A percentile compares a stretch with the other conserved stretches of the same genome.
These are phyloP conservation scores for Raphanus hybrid DNA, from an alignment of 441 rosid genomes.

Conservation along the genomic window DNA sequence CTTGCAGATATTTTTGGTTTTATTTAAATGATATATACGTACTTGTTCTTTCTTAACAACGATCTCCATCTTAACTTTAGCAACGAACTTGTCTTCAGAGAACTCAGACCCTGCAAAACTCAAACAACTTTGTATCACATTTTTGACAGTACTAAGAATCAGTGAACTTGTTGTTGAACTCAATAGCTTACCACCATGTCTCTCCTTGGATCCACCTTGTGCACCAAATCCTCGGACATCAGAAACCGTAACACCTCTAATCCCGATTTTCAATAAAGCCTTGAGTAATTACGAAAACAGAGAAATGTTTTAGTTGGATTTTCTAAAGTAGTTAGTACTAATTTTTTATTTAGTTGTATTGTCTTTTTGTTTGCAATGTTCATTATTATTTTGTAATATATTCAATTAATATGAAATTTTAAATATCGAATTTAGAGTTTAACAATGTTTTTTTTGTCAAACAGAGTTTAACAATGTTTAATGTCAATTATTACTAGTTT, in stretches of 20 bases:
- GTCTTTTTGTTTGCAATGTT: too few species aligned
- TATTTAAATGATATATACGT: not conserved
- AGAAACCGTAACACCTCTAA: slow-evolving; percentile 90
- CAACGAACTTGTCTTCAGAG: slow-evolving; percentile 87
- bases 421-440: too few species aligned
- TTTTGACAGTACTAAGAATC: slow-evolving; percentile 14
- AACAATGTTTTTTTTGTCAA: too few species aligned
- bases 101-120: slow-evolving; percentile 76
- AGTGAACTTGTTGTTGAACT: slow-evolving; percentile 15
- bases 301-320: not conserved
- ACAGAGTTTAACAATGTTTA: too few species aligned
- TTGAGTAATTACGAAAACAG: slow-evolving; percentile 37
- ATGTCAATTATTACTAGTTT: too few species aligned
- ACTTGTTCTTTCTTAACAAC: slow-evolving; percentile 90
- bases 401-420: too few species aligned
- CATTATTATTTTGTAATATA: too few species aligned
- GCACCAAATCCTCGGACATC: slow-evolving; percentile 93
- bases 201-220: slow-evolving; percentile 91
- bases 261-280: slow-evolving; percentile 82
- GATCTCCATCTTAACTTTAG: slow-evolving; percentile 88
- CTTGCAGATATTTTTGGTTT: not conserved
- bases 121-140: slow-evolving; percentile 11
- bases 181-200: slow-evolving; percentile 74
- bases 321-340: not conserved
- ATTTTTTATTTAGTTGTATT: too few species aligned